phyloP scores from a whole-genome alignment of 768 basidiomycete genomes.

The Clavulina sp. region DNA sequence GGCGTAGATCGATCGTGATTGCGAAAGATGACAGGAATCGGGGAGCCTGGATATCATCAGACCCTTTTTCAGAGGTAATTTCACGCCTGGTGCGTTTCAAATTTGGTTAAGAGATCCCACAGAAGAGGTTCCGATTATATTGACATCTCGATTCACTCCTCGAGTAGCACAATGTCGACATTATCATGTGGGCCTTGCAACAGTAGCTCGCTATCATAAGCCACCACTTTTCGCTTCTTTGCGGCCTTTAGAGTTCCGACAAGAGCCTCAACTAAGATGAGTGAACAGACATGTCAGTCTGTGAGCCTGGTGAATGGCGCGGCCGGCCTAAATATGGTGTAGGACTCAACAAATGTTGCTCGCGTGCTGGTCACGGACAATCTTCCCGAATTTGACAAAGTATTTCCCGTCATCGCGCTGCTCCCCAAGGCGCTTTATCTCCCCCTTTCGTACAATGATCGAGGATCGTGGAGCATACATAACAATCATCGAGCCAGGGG shows the following conservation, averaged over 20 bases:
- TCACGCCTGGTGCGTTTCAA: too few relatives aligned
- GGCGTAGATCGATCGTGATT: too few relatives aligned
- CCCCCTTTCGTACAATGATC: not conserved
- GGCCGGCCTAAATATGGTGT: not conserved
- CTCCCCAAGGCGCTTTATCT: constrained; percentile 10
- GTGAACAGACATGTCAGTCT: not conserved
- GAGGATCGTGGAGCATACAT: not conserved
- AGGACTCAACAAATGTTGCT: constrained; percentile 9
- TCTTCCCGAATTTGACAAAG: constrained; percentile 6
- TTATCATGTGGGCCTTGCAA: constrained; percentile 11
- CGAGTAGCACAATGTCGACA: not conserved
- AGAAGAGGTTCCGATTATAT: too few relatives aligned
- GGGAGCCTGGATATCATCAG: too few relatives aligned
- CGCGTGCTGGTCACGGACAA: constrained; percentile 9
- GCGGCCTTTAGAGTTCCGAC: constrained; percentile 11
- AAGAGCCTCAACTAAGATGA: constrained; percentile 7
- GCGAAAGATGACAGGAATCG: too few relatives aligned
- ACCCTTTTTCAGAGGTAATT: too few relatives aligned
- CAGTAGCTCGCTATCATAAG: constrained; percentile 7
- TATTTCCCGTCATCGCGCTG: constrained; percentile 4
- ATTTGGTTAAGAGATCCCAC: too few relatives aligned
- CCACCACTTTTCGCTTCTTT: constrained; percentile 8
- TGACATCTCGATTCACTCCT: not conserved
- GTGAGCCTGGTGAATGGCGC: not conserved
- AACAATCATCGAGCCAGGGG: not conserved